Percentiles rank a stretch among this genome's conserved stretches.
These are phyloP conservation scores for Alternaria arborescens DNA, from an alignment of 2,329 filamentous ascomycete species.

Conservation along the genomic window DNA sequence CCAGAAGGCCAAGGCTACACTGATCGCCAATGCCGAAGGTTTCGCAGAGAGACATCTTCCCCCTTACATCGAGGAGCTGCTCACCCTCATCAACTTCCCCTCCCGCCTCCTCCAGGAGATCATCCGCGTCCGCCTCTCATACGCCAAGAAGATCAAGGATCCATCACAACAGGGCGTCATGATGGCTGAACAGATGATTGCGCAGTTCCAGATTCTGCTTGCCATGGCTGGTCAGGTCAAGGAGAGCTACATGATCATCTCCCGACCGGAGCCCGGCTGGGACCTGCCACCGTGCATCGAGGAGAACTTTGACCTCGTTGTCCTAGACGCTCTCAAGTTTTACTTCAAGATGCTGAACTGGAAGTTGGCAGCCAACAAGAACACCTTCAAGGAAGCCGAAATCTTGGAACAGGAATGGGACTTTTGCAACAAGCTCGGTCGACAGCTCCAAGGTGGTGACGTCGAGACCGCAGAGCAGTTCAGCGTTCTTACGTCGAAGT, in stretches of 20 bases:
- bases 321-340: slow-evolving; percentile 92
- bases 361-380: slow-evolving; percentile 97
- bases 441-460: slow-evolving; percentile 90
- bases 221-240: slow-evolving; percentile 94
- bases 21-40: slow-evolving; percentile 83
- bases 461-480: slow-evolving; percentile 98
- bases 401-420: slow-evolving; percentile 98
- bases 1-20: slow-evolving; percentile 88
- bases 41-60: slow-evolving; percentile 92
- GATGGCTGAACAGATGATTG: slow-evolving; percentile 97
- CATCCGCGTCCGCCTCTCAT: slow-evolving; percentile 87
- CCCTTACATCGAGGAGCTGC: slow-evolving; percentile 93
- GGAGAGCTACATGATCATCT: slow-evolving; percentile 82
- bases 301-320: slow-evolving; percentile 91
- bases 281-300: slow-evolving; percentile 95
- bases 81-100: slow-evolving; percentile 96
- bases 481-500: slow-evolving; percentile 90
- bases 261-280: slow-evolving; percentile 89
- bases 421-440: slow-evolving; percentile 92
- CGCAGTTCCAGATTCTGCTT: slow-evolving; percentile 92
- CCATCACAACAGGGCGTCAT: slow-evolving; percentile 89
- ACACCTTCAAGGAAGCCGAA: slow-evolving; percentile 98
- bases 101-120: slow-evolving; percentile 96
- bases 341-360: slow-evolving; percentile 99
- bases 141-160: slow-evolving; percentile 95